Percentiles rank a stretch among this genome's conserved stretches.
phyloP scores from a whole-genome alignment of 352 stramenopile species.

The Globisporangium camurandrum region DNA sequence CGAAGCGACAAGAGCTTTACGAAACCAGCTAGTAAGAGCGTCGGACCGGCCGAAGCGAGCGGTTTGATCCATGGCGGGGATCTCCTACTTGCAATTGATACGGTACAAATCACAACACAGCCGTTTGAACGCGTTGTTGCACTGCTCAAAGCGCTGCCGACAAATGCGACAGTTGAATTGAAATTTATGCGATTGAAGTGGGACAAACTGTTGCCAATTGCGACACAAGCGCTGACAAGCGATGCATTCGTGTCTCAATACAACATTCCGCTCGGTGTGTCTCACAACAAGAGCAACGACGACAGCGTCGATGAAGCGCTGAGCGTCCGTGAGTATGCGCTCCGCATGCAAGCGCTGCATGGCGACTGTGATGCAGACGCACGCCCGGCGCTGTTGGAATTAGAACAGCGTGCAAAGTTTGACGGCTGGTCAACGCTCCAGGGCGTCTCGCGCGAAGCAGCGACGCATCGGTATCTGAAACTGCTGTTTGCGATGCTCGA shows the following conservation, averaged over 20 bases:
- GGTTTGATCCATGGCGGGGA: slow-evolving; percentile 55
- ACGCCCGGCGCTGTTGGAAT: slow-evolving; percentile 54
- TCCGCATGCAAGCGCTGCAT: slow-evolving; percentile 69
- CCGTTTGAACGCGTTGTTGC: slow-evolving; percentile 69
- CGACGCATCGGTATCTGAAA: slow-evolving; percentile 76
- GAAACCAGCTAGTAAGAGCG: slow-evolving; percentile 25
- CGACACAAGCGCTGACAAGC: slow-evolving; percentile 35
- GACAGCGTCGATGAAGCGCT: slow-evolving; percentile 73
- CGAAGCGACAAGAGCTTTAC: slow-evolving; percentile 73
- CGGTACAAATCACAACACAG: slow-evolving; percentile 47
- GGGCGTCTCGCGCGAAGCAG: slow-evolving; percentile 26
- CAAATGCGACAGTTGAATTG: slow-evolving; percentile 33
- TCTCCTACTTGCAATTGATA: slow-evolving; percentile 63
- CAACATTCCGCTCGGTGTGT: slow-evolving; percentile 30
- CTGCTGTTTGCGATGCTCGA: slow-evolving; percentile 67
- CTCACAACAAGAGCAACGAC: too few relatives aligned
- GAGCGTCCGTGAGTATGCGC: slow-evolving; percentile 63
- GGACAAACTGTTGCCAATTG: slow-evolving; percentile 45
- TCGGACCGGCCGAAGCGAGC: slow-evolving; percentile 57
- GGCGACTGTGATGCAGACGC: slow-evolving; percentile 56
- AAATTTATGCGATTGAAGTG: slow-evolving; percentile 56
- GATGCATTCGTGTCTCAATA: slow-evolving; percentile 40
- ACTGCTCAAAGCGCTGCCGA: slow-evolving; percentile 47
- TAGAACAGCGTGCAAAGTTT: slow-evolving; percentile 69
- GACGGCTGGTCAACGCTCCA: slow-evolving; percentile 65